These are phyloP conservation scores for Parastagonospora nodorum DNA, from an alignment of 2,329 filamentous ascomycete species.

Conservation along the genomic window DNA sequence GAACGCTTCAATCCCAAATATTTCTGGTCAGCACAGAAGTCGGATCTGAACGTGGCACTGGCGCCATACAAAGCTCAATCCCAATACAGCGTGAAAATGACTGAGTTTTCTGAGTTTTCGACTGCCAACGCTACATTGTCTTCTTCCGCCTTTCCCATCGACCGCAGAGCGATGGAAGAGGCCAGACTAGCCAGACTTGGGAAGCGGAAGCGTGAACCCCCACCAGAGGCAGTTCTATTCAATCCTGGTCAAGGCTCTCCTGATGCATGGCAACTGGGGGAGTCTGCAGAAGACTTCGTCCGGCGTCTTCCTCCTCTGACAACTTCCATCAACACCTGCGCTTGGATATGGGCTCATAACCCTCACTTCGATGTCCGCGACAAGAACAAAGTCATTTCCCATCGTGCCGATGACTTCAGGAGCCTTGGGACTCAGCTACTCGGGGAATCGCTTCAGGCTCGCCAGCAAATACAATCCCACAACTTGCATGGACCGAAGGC, in stretches of 20 bases:
- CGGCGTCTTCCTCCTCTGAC: constrained; percentile 69
- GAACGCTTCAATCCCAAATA: constrained; percentile 15
- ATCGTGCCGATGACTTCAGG: constrained; percentile 57
- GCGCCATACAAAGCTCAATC: constrained; percentile 9
- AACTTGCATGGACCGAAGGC: constrained; percentile 54
- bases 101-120: neutral
- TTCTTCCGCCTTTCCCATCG: constrained; percentile 3
- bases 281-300: constrained; percentile 70
- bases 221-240: constrained; percentile 22
- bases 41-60: constrained; percentile 31
- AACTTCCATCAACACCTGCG: constrained; percentile 49
- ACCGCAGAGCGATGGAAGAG: constrained; percentile 19
- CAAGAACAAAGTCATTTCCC: constrained; percentile 22
- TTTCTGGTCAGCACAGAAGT: constrained; percentile 26
- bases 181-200: constrained; percentile 12
- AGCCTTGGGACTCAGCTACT: constrained; percentile 62
- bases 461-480: constrained; percentile 57
- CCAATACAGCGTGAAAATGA: neutral
- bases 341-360: constrained; percentile 78
- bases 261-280: constrained; percentile 65
- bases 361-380: constrained; percentile 55
- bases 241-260: constrained; percentile 63
- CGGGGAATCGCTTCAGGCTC: constrained; percentile 53
- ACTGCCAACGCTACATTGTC: neutral
- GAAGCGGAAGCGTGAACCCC: constrained; percentile 16